Evolutionary conservation across 2,329 filamentous ascomycete genomes (phyloP).

Genomic region (Didymella keratinophila): DNA sequence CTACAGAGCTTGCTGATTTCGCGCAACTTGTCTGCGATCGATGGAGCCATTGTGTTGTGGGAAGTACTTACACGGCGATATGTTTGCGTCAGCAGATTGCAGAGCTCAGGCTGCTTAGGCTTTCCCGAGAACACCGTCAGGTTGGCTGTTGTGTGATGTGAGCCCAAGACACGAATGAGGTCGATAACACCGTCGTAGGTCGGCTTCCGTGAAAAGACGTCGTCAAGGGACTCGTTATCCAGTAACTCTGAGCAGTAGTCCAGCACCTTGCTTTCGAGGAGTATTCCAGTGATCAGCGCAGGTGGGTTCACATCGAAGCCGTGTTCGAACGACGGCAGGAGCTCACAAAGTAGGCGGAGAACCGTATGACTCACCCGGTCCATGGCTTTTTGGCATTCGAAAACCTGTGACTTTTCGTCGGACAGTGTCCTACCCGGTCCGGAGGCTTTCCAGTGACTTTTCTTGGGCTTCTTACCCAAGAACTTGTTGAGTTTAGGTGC

Average conservation of each 20-base stretch:
- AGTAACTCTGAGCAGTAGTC: conserved; percentile 51
- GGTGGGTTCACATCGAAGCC: conserved; percentile 46
- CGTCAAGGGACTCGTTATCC: conserved; percentile 53
- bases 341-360: conserved; percentile 30
- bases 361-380: conserved; percentile 24
- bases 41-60: conserved; percentile 23
- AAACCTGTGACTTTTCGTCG: neutral
- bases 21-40: conserved; percentile 37
- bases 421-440: neutral
- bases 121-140: conserved; percentile 47
- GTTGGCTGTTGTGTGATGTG: conserved; percentile 40
- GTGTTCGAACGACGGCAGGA: conserved; percentile 36
- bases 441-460: neutral
- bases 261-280: conserved; percentile 49
- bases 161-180: conserved; percentile 51
- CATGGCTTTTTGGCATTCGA: conserved; percentile 7
- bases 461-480: neutral
- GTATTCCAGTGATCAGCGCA: conserved; percentile 40
- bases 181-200: conserved; percentile 53
- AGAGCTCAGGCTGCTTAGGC: conserved; percentile 41
- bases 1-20: conserved; percentile 37
- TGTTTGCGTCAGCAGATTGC: conserved; percentile 50
- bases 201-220: conserved; percentile 42
- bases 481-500: neutral
- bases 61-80: conserved; percentile 22